Conservation (phyloP, 169 alveolate genomes). For the Theileria luwenshuni region DNA sequence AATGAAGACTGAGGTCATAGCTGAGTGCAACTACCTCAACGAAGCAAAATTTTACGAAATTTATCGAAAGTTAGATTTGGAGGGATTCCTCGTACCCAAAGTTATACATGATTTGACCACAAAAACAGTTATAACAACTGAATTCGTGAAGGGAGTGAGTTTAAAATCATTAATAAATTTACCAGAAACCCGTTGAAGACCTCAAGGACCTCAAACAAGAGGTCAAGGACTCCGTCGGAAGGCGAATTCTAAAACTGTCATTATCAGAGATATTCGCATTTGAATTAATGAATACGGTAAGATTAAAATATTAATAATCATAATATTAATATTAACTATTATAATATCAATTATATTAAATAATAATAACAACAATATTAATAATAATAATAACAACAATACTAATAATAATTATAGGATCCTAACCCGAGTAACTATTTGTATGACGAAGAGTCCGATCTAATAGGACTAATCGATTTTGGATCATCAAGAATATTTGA, state of each 20-base stretch:
- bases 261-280: constrained; percentile 85
- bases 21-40: constrained; percentile 78
- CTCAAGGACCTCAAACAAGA: constrained; percentile 47
- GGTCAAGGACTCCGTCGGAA: constrained; percentile 81
- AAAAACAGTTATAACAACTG: constrained; percentile 68
- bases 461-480: constrained; percentile 84
- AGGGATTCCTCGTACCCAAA: constrained; percentile 74
- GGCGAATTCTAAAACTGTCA: constrained; percentile 76
- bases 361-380: too few species aligned
- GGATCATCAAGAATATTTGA: constrained; percentile 87
- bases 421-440: constrained; percentile 90
- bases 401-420: constrained; percentile 61
- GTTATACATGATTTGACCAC: constrained; percentile 71
- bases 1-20: constrained; percentile 69
- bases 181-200: constrained; percentile 60
- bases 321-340: too few species aligned
- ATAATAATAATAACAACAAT: too few species aligned
- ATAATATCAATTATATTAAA: too few species aligned
- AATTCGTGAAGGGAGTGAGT: constrained; percentile 72
- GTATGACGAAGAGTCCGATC: constrained; percentile 72
- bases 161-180: not conserved
- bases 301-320: too few species aligned
- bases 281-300: constrained; percentile 83
- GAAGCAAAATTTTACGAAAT: constrained; percentile 77
- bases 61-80: constrained; percentile 68